A percentile compares a stretch with the other conserved stretches of the same genome.
These are phyloP conservation scores for Cylindrotheca fusiformis DNA, from an alignment of 108 stramenopile genomes.

Conservation along the genomic window DNA sequence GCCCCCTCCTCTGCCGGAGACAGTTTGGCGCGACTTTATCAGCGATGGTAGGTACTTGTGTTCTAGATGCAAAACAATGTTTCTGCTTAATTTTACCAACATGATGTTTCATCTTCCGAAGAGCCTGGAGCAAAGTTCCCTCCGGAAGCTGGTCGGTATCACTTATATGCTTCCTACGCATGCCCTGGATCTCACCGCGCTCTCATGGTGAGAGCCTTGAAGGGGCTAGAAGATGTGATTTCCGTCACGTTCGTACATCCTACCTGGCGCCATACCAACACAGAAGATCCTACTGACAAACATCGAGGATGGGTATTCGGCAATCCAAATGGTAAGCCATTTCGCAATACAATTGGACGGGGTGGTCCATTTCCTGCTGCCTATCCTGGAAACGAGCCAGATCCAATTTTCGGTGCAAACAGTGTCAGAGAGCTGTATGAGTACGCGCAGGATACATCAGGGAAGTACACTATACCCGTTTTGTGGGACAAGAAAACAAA, in stretches of 20 bases:
- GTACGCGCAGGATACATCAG: conserved; percentile 60
- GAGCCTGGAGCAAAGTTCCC: conserved; percentile 66
- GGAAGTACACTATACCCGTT: conserved; percentile 95
- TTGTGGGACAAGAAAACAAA: conserved; percentile 92
- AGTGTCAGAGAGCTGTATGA: conserved; percentile 55
- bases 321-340: conserved; percentile 48
- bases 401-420: conserved; percentile 43
- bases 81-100: not conserved
- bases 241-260: conserved; percentile 83
- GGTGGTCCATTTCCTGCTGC: conserved; percentile 75
- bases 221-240: conserved; percentile 90
- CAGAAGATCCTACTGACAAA: conserved; percentile 61
- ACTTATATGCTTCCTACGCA: conserved; percentile 72
- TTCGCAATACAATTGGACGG: conserved; percentile 64
- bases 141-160: conserved; percentile 72
- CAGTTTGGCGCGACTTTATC: conserved; percentile 60
- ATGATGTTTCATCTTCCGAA: conserved; percentile 58
- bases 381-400: conserved; percentile 73
- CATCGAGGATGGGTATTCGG: conserved; percentile 96
- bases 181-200: conserved; percentile 86
- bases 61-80: too few relatives aligned
- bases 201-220: conserved; percentile 78
- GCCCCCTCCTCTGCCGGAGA: conserved; percentile 26
- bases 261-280: conserved; percentile 80
- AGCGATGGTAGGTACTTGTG: conserved; percentile 37